These are phyloP conservation scores for Venturia asperata DNA, from an alignment of 2,329 filamentous ascomycete species.

Conservation along the genomic window DNA sequence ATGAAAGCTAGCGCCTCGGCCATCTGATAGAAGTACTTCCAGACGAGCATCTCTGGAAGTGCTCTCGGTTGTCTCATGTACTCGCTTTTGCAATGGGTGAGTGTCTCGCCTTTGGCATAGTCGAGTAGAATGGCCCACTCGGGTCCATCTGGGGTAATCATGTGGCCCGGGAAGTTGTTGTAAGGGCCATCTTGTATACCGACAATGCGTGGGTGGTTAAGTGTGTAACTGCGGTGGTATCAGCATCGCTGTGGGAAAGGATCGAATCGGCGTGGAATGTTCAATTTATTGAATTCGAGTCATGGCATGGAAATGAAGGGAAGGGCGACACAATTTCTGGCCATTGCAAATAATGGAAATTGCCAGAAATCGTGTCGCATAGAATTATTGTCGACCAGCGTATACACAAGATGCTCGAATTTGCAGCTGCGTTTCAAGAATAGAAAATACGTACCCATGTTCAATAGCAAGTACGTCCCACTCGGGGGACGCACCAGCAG, in stretches of 20 bases:
- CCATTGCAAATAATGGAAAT: background rate
- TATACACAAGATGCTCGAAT: too few species aligned
- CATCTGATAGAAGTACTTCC: slow-evolving; percentile 14
- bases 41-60: slow-evolving; percentile 8
- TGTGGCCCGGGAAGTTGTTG: slow-evolving; percentile 3
- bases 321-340: background rate
- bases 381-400: too few species aligned
- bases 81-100: slow-evolving; percentile 2
- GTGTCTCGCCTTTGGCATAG: background rate
- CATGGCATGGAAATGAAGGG: too few species aligned
- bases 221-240: background rate
- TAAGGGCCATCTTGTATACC: background rate
- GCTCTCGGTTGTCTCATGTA: slow-evolving; percentile 7
- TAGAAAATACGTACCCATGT: too few species aligned
- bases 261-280: too few species aligned
- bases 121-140: slow-evolving; percentile 8
- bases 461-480: background rate
- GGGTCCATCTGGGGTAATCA: background rate
- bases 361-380: background rate
- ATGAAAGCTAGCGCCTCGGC: slow-evolving; percentile 14
- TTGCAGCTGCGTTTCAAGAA: too few species aligned
- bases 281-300: too few species aligned
- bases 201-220: background rate
- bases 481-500: background rate
- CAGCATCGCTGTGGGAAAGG: background rate